A percentile compares a stretch with the other conserved stretches of the same genome.
Conservation (phyloP, 371 early-diverging fungal genomes). For the Rhizopus sp. region DNA sequence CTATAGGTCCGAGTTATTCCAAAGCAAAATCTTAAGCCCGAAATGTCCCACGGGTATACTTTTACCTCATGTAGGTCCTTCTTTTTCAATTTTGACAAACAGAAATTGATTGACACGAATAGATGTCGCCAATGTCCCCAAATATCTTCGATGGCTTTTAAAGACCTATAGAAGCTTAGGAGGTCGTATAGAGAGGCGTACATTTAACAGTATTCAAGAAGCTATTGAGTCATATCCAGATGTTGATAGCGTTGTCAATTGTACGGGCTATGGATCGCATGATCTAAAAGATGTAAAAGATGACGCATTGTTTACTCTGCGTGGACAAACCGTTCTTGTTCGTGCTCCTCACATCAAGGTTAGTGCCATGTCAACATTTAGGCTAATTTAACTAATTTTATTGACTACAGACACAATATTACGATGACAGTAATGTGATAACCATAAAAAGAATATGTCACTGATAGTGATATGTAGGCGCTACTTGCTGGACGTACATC, state of each 20-base stretch:
- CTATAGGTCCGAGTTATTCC: slow-evolving; percentile 29
- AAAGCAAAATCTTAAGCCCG: slow-evolving; percentile 21
- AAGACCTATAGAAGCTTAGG: slow-evolving; percentile 54
- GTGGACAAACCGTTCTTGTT: slow-evolving; percentile 78
- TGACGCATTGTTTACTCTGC: slow-evolving; percentile 59
- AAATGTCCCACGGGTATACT: slow-evolving; percentile 27
- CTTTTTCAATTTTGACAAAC: slow-evolving; percentile 5
- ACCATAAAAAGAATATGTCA: background rate
- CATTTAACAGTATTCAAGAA: slow-evolving; percentile 58
- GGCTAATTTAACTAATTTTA: slow-evolving; percentile 7
- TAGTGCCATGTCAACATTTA: background rate
- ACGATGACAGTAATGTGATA: slow-evolving; percentile 28
- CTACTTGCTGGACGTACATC: slow-evolving; percentile 64
- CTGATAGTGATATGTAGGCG: slow-evolving; percentile 15
- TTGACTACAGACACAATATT: slow-evolving; percentile 25
- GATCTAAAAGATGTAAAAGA: slow-evolving; percentile 73
- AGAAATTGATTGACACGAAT: background rate
- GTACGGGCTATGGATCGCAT: slow-evolving; percentile 68
- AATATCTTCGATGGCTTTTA: slow-evolving; percentile 69
- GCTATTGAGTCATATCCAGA: slow-evolving; percentile 35
- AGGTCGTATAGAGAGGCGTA: slow-evolving; percentile 49
- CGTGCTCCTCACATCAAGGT: slow-evolving; percentile 66
- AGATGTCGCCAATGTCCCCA: slow-evolving; percentile 43
- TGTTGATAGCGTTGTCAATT: slow-evolving; percentile 70
- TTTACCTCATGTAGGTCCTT: slow-evolving; percentile 34